Evolutionary conservation across 495 filamentous ascomycete genomes (phyloP).

Genomic region (Podospora tetraspora): DNA sequence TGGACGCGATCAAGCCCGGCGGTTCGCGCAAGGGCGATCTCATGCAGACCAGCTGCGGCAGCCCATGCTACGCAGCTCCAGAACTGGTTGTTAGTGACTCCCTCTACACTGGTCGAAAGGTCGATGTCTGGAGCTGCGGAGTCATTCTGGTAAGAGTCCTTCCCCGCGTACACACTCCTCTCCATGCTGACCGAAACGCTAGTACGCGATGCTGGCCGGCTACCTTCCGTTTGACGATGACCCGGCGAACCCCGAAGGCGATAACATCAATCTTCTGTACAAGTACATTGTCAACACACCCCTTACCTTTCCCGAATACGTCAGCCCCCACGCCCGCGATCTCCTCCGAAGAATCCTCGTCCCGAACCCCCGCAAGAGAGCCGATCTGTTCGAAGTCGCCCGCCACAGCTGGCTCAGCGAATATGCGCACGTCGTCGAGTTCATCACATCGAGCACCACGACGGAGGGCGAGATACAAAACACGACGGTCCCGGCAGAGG

Average conservation of each 20-base stretch:
- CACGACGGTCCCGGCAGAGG: constrained; percentile 66
- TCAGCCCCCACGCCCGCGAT: constrained; percentile 93
- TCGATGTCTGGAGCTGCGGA: constrained; percentile 99
- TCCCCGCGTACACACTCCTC: neutral
- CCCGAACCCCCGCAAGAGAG: constrained; percentile 90
- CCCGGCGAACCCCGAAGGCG: constrained; percentile 95
- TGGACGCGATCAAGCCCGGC: constrained; percentile 58
- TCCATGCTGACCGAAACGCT: constrained; percentile 8
- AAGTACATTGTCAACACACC: constrained; percentile 99
- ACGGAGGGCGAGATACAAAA: constrained; percentile 80
- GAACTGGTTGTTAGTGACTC: constrained; percentile 98
- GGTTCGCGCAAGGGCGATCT: constrained; percentile 63
- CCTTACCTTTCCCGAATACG: constrained; percentile 97
- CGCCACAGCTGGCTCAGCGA: constrained; percentile 98
- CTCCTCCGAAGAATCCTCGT: constrained; percentile 88
- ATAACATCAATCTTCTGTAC: constrained; percentile 98
- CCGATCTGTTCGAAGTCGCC: constrained; percentile 95
- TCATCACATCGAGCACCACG: constrained; percentile 92
- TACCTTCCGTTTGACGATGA: constrained; percentile 99
- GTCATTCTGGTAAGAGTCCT: constrained; percentile 79
- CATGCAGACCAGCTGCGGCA: constrained; percentile 81
- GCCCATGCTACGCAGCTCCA: constrained; percentile 91
- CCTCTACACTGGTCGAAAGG: constrained; percentile 93
- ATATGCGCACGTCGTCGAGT: constrained; percentile 88
- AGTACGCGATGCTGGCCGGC: constrained; percentile 99